phyloP scores from a whole-genome alignment of 768 basidiomycete species.

The Leccinellum albellum region DNA sequence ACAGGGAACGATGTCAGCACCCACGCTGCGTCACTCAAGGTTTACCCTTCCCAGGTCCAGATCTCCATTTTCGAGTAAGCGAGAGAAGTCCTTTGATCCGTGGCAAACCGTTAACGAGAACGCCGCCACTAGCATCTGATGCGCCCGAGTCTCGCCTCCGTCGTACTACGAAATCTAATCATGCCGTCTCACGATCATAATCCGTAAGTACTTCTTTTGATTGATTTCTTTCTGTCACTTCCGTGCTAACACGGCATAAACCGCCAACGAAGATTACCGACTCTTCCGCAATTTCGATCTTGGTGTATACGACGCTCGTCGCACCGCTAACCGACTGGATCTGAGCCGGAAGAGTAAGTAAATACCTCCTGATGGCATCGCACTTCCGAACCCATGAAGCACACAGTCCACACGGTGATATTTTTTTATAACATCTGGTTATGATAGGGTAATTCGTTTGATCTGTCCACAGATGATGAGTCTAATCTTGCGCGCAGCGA shows the following conservation, averaged over 20 bases:
- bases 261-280: too few species aligned
- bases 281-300: too few species aligned
- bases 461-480: neutral
- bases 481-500: neutral
- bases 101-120: neutral
- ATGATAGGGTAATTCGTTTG: neutral
- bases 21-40: neutral
- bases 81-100: conserved; percentile 14
- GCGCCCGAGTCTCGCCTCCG: neutral
- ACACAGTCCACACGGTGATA: neutral
- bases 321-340: neutral
- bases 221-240: neutral
- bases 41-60: neutral
- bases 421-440: neutral
- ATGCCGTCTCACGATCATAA: neutral
- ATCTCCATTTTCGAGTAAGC: conserved; percentile 6
- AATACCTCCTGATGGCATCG: neutral
- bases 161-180: neutral
- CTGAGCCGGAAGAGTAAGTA: neutral
- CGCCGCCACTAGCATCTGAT: conserved; percentile 6
- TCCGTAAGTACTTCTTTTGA: neutral
- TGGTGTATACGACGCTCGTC: neutral
- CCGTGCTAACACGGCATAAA: neutral
- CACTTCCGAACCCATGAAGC: neutral
- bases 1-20: neutral